Percentiles rank a stretch among this genome's conserved stretches.
phyloP scores from a whole-genome alignment of 768 basidiomycete species.

The Inosperma sp. region DNA sequence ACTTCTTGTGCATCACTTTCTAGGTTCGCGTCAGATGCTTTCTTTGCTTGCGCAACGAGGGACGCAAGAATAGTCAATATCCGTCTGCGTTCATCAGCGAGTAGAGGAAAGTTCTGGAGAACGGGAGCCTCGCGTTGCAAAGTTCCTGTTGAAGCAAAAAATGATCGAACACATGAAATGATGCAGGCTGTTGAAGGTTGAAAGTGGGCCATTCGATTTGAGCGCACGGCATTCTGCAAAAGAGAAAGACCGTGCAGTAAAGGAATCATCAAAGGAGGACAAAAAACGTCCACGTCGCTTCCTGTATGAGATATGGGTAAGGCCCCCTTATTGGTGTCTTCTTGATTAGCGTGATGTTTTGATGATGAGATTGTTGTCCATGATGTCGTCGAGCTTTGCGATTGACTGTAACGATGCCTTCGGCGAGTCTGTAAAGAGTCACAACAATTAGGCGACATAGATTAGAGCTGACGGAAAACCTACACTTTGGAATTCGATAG shows the following conservation, averaged over 20 bases:
- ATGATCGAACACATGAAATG: slow-evolving; percentile 87
- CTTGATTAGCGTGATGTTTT: slow-evolving; percentile 29
- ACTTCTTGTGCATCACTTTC: slow-evolving; percentile 44
- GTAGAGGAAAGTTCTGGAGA: slow-evolving; percentile 57
- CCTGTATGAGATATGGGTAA: slow-evolving; percentile 37
- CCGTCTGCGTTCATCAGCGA: slow-evolving; percentile 75
- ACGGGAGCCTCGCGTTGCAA: slow-evolving; percentile 75
- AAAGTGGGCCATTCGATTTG: slow-evolving; percentile 77
- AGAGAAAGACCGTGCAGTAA: slow-evolving; percentile 82
- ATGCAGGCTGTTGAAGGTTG: slow-evolving; percentile 93
- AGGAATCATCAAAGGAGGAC: slow-evolving; percentile 75
- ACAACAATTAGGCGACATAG: slow-evolving; percentile 9
- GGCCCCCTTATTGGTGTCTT: slow-evolving; percentile 44
- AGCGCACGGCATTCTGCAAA: slow-evolving; percentile 77
- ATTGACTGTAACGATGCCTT: slow-evolving; percentile 49
- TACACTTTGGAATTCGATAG: slow-evolving; percentile 43
- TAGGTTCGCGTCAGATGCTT: slow-evolving; percentile 48
- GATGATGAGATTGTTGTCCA: slow-evolving; percentile 47
- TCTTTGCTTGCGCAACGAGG: slow-evolving; percentile 77
- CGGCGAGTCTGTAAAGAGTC: slow-evolving; percentile 25
- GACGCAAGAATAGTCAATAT: slow-evolving; percentile 77
- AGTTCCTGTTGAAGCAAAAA: slow-evolving; percentile 79
- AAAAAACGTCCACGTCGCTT: slow-evolving; percentile 56
- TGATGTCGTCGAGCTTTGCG: slow-evolving; percentile 48
- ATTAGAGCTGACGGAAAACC: slow-evolving; percentile 17